Percentiles rank a stretch among this genome's conserved stretches.
Conservation (phyloP, 805 yeast species). For the Ogataea henricii region DNA sequence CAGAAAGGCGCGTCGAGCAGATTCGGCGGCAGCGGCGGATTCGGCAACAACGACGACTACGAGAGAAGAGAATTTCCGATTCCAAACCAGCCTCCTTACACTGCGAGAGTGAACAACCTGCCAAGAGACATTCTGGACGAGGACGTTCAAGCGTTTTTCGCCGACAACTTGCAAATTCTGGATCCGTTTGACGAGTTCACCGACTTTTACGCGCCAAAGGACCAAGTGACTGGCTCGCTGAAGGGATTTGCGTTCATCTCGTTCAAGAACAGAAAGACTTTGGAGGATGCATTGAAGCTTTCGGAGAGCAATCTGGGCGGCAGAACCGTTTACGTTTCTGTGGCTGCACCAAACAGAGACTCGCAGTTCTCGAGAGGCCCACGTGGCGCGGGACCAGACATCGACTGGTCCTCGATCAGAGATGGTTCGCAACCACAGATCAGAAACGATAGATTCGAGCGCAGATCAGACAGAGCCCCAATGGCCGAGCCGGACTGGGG, state of each 20-base stretch:
- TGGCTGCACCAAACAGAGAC: conserved; percentile 57
- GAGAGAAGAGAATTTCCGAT: conserved; percentile 75
- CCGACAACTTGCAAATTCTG: conserved; percentile 49
- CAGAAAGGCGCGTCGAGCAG: conserved; percentile 10
- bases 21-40: conserved; percentile 20
- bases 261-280: conserved; percentile 45
- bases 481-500: conserved; percentile 53
- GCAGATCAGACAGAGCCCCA: conserved; percentile 31
- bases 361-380: conserved; percentile 34
- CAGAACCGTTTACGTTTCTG: conserved; percentile 54
- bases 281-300: conserved; percentile 54
- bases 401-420: conserved; percentile 62
- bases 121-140: conserved; percentile 79
- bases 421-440: conserved; percentile 28
- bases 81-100: conserved; percentile 90
- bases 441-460: conserved; percentile 31
- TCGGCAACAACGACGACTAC: conserved; percentile 36
- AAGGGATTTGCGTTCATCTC: conserved; percentile 59
- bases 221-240: conserved; percentile 62
- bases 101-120: conserved; percentile 85
- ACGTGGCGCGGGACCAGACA: conserved; percentile 37
- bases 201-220: conserved; percentile 74
- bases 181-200: conserved; percentile 53
- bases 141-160: conserved; percentile 60
- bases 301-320: conserved; percentile 47